A percentile compares a stretch with the other conserved stretches of the same genome.
Evolutionary conservation across 1,284 basidiomycete genomes (phyloP).

Genomic region (Cryptococcus jaspeensis): DNA sequence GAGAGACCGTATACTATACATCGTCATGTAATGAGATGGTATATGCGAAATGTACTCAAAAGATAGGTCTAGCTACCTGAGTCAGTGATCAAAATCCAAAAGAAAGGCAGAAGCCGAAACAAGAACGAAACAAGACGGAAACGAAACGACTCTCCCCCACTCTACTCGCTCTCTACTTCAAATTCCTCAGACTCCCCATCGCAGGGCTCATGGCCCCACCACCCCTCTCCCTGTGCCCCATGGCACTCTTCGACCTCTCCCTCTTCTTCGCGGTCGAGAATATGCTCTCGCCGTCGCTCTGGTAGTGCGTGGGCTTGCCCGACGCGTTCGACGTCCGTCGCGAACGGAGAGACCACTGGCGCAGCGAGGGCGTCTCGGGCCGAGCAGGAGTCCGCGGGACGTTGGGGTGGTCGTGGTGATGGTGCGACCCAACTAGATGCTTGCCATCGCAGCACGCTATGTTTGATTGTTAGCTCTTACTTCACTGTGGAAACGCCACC

Average conservation of each 20-base stretch:
- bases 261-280: constrained; percentile 17
- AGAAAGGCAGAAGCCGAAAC: neutral
- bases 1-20: no score
- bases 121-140: neutral
- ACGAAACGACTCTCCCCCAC: neutral
- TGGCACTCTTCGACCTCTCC: constrained; percentile 16
- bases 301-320: constrained; percentile 1
- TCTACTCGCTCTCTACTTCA: neutral
- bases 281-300: constrained; percentile 14
- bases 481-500: neutral
- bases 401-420: constrained; percentile 58
- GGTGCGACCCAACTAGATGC: constrained; percentile 65
- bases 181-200: neutral
- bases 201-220: constrained; percentile 3
- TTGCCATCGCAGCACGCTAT: constrained; percentile 84
- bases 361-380: constrained; percentile 34
- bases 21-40: no score
- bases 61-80: no score
- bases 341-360: constrained; percentile 32
- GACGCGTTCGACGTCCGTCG: constrained; percentile 23
- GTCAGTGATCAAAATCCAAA: neutral
- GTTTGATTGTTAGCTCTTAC: neutral
- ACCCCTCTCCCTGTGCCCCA: constrained; percentile 15
- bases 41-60: no score
- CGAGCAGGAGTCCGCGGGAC: constrained; percentile 26